A percentile compares a stretch with the other conserved stretches of the same genome.
Conservation (phyloP, 805 yeast genomes). For the Yarrowia osloensis region DNA sequence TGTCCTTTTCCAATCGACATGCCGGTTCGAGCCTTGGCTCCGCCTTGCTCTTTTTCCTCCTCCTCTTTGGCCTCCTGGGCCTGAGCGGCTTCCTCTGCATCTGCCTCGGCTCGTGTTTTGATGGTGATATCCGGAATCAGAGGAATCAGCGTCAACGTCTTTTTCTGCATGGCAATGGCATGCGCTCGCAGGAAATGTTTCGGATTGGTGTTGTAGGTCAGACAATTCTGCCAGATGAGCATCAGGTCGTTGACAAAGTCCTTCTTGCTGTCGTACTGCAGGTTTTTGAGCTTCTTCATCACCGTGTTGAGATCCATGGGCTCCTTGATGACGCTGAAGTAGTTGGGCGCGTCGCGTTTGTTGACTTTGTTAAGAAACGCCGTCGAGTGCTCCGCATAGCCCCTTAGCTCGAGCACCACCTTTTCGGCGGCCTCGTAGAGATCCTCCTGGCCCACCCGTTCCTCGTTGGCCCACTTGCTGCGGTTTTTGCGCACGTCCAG, state of each 20-base stretch:
- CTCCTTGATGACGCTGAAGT: slow-evolving; percentile 80
- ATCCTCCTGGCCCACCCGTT: slow-evolving; percentile 95
- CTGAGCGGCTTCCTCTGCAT: slow-evolving; percentile 42
- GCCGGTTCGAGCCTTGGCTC: slow-evolving; percentile 43
- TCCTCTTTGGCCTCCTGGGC: slow-evolving; percentile 33
- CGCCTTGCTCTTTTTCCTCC: slow-evolving; percentile 32
- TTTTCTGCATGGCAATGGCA: slow-evolving; percentile 95
- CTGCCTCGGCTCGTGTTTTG: slow-evolving; percentile 51
- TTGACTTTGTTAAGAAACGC: slow-evolving; percentile 95
- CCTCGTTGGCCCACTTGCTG: slow-evolving; percentile 97
- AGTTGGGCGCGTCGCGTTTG: slow-evolving; percentile 97
- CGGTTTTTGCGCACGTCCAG: slow-evolving; percentile 92
- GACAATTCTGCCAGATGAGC: slow-evolving; percentile 94
- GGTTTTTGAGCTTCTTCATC: slow-evolving; percentile 78
- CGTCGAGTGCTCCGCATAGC: slow-evolving; percentile 93
- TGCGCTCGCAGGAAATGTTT: slow-evolving; percentile 86
- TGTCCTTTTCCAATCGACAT: slow-evolving; percentile 35
- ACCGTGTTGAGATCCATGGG: slow-evolving; percentile 98
- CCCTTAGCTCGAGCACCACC: slow-evolving; percentile 84
- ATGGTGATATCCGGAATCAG: slow-evolving; percentile 86
- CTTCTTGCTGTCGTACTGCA: slow-evolving; percentile 79
- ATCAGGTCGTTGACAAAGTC: slow-evolving; percentile 94
- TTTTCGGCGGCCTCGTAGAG: slow-evolving; percentile 96
- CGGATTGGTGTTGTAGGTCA: slow-evolving; percentile 92
- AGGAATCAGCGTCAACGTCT: slow-evolving; percentile 71